A percentile compares a stretch with the other conserved stretches of the same genome.
Evolutionary conservation across 148 eudicot species (phyloP).

Genomic region (Arbutus unedo): DNA sequence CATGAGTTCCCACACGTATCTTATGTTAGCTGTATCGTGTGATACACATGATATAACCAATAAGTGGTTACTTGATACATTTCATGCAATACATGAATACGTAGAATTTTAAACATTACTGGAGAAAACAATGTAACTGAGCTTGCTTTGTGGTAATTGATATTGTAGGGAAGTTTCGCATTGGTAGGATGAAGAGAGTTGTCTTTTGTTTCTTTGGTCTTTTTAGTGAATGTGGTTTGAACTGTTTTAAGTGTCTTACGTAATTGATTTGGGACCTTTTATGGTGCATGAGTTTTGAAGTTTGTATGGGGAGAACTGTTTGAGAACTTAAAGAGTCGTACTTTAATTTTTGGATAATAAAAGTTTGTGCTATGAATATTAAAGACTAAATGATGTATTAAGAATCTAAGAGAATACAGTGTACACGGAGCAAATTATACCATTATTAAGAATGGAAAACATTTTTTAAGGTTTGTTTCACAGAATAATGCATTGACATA

Average conservation of each 20-base stretch:
- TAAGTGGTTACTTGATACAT: neutral
- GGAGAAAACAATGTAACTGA: neutral
- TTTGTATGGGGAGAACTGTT: neutral
- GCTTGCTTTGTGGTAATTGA: neutral
- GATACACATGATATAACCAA: neutral
- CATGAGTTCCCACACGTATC: neutral
- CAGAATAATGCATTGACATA: neutral
- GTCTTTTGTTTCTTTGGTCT: too few species aligned
- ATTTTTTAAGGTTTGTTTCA: neutral
- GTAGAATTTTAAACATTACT: neutral
- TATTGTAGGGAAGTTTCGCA: neutral
- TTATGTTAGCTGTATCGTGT: neutral
- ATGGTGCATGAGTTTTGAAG: neutral
- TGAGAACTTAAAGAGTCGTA: neutral
- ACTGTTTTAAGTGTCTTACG: too few species aligned
- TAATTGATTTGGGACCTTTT: neutral
- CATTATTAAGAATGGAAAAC: neutral
- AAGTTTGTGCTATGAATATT: neutral
- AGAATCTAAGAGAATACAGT: neutral
- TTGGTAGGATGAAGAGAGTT: too few species aligned
- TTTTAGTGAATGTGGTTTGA: too few species aligned
- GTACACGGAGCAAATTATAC: neutral
- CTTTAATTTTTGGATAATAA: neutral
- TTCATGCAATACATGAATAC: neutral
- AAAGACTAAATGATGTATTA: neutral